These are phyloP conservation scores for Ceratocystis cacaofunesta DNA, from an alignment of 2,329 filamentous ascomycete genomes.

Conservation along the genomic window DNA sequence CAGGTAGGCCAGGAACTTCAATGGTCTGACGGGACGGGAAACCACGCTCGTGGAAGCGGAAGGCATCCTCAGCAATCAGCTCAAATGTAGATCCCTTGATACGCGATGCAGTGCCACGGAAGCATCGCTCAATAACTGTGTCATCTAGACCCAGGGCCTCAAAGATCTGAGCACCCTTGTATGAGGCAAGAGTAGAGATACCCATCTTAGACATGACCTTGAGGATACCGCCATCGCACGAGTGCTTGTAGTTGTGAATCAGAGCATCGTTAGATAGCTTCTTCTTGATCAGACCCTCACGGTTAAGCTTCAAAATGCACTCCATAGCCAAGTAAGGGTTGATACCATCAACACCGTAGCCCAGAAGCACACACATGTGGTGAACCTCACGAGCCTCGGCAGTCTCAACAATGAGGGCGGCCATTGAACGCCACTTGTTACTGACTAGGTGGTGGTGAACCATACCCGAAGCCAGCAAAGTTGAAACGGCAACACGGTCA, in stretches of 20 bases:
- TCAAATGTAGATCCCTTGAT: slow-evolving; percentile 92
- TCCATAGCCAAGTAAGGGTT: slow-evolving; percentile 93
- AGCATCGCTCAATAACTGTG: slow-evolving; percentile 82
- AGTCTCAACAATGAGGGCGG: slow-evolving; percentile 76
- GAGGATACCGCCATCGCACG: slow-evolving; percentile 85
- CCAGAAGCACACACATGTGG: slow-evolving; percentile 95
- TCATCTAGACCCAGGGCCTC: slow-evolving; percentile 91
- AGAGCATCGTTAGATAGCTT: slow-evolving; percentile 67
- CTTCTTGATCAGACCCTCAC: slow-evolving; percentile 83
- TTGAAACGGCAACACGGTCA: slow-evolving; percentile 71
- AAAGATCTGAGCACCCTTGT: slow-evolving; percentile 97
- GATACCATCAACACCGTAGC: slow-evolving; percentile 86
- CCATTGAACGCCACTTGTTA: slow-evolving; percentile 89
- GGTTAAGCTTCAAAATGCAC: slow-evolving; percentile 92
- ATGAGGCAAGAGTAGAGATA: slow-evolving; percentile 88
- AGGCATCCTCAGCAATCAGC: slow-evolving; percentile 82
- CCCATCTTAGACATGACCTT: slow-evolving; percentile 99
- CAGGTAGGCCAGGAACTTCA: slow-evolving; percentile 63
- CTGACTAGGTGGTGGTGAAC: slow-evolving; percentile 89
- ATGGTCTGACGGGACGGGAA: slow-evolving; percentile 69
- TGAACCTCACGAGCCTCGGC: slow-evolving; percentile 94
- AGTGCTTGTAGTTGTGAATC: slow-evolving; percentile 93
- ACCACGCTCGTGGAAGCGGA: slow-evolving; percentile 87
- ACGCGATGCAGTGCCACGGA: slow-evolving; percentile 83
- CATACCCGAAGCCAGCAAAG: slow-evolving; percentile 78